These are phyloP conservation scores for Pyronema domesticum DNA, from an alignment of 495 filamentous ascomycete genomes.

Conservation along the genomic window DNA sequence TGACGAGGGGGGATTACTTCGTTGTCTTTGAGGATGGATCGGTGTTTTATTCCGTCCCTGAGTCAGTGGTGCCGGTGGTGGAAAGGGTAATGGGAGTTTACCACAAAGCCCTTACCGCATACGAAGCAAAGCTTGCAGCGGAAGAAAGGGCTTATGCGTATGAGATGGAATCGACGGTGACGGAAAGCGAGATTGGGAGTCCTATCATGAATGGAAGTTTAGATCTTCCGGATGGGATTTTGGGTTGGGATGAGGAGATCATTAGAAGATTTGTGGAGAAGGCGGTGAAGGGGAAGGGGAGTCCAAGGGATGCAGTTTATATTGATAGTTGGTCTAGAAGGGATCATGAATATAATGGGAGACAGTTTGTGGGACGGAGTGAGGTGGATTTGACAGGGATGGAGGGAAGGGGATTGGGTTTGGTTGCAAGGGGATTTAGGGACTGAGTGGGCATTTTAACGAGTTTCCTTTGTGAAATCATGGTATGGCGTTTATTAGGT, in stretches of 20 bases:
- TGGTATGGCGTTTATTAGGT: too few relatives aligned
- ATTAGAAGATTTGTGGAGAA: not conserved
- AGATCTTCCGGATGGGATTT: conserved; percentile 1
- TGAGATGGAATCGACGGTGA: too few relatives aligned
- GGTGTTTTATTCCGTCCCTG: conserved; percentile 4
- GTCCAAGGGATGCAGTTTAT: too few relatives aligned
- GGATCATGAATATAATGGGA: too few relatives aligned
- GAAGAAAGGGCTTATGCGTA: not conserved
- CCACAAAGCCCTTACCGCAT: not conserved
- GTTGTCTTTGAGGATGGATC: not conserved
- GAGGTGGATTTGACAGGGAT: too few relatives aligned
- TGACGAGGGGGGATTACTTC: not conserved
- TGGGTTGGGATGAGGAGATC: conserved; percentile 2
- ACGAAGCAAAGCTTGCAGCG: not conserved
- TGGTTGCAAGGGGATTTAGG: too few relatives aligned
- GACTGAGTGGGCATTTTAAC: too few relatives aligned
- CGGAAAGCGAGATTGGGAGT: too few relatives aligned
- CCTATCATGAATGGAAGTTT: not conserved
- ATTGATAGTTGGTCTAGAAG: too few relatives aligned
- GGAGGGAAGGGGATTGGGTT: too few relatives aligned
- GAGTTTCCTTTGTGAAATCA: too few relatives aligned
- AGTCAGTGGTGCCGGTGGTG: not conserved
- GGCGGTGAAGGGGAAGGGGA: not conserved
- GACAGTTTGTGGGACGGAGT: too few relatives aligned
- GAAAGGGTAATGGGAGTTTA: not conserved